Percentiles rank a stretch among this genome's conserved stretches.
Evolutionary conservation across 805 yeast species (phyloP).

Genomic region (Clavispora phyllophila): DNA sequence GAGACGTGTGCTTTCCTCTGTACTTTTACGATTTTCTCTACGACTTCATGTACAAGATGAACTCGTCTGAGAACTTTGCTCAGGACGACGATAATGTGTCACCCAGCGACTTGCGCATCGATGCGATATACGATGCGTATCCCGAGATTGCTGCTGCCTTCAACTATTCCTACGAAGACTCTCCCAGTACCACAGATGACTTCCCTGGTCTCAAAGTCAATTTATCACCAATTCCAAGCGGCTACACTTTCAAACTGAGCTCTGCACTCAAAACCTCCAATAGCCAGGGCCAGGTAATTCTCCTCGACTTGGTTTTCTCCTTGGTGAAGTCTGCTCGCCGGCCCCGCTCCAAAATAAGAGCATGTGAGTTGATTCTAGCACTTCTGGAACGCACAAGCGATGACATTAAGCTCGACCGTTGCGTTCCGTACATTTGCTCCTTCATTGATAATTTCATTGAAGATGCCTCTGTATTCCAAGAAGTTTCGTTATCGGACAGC

Average conservation of each 20-base stretch:
- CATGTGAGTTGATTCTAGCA: constrained; percentile 71
- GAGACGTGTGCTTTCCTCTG: constrained; percentile 55
- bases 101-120: constrained; percentile 46
- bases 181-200: background rate
- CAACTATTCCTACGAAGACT: constrained; percentile 16
- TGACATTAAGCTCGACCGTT: constrained; percentile 79
- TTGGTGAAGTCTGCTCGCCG: constrained; percentile 56
- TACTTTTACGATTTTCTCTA: constrained; percentile 66
- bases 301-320: constrained; percentile 55
- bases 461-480: constrained; percentile 7
- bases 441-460: constrained; percentile 57
- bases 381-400: constrained; percentile 74
- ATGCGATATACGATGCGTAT: constrained; percentile 54
- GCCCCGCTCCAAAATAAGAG: constrained; percentile 57
- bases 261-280: constrained; percentile 18
- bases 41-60: constrained; percentile 48
- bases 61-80: constrained; percentile 17
- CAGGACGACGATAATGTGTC: constrained; percentile 14
- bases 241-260: constrained; percentile 39
- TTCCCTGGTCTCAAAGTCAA: constrained; percentile 35
- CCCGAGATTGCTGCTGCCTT: constrained; percentile 35
- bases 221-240: constrained; percentile 46
- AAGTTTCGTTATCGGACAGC: constrained; percentile 1
- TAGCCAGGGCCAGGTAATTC: constrained; percentile 50
- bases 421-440: constrained; percentile 74